Percentiles rank a stretch among this genome's conserved stretches.
Conservation (phyloP, 768 basidiomycete genomes). For the Lepiota subincarnata region DNA sequence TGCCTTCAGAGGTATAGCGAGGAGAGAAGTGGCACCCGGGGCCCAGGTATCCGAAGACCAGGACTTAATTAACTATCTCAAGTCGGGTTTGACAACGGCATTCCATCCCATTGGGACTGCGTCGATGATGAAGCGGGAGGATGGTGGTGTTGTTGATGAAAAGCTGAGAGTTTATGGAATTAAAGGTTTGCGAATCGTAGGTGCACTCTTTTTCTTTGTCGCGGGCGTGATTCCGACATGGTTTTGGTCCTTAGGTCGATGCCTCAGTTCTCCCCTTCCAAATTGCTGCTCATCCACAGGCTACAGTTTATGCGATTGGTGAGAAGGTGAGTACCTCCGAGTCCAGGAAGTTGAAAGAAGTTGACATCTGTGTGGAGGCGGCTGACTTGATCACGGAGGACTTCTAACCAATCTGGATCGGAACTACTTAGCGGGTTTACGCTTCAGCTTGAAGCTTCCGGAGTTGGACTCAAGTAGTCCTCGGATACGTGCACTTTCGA, state of each 20-base stretch:
- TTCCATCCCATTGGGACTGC: slow-evolving; percentile 18
- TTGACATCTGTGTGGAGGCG: background rate
- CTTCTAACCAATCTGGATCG: background rate
- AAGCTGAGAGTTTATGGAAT: slow-evolving; percentile 29
- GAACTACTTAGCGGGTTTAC: no score
- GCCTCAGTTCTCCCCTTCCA: slow-evolving; percentile 18
- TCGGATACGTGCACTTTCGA: no score
- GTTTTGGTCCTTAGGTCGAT: slow-evolving; percentile 14
- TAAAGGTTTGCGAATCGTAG: slow-evolving; percentile 22
- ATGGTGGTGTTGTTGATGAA: slow-evolving; percentile 31
- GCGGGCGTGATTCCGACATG: background rate
- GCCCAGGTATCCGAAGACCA: slow-evolving; percentile 17
- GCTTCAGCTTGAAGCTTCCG: no score
- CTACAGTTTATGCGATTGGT: slow-evolving; percentile 17
- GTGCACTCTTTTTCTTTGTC: slow-evolving; percentile 3
- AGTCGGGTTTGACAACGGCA: background rate
- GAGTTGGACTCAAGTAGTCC: no score
- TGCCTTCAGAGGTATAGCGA: slow-evolving; percentile 1
- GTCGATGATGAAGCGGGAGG: slow-evolving; percentile 23
- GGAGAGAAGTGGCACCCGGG: slow-evolving; percentile 17
- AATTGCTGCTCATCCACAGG: slow-evolving; percentile 14
- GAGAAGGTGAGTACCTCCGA: slow-evolving; percentile 16
- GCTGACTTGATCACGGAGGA: slow-evolving; percentile 6
- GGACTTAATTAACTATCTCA: slow-evolving; percentile 11
- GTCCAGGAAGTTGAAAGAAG: no score